These are phyloP conservation scores for Venturiaceae sp. DNA, from an alignment of 2,329 filamentous ascomycete species.

Conservation along the genomic window DNA sequence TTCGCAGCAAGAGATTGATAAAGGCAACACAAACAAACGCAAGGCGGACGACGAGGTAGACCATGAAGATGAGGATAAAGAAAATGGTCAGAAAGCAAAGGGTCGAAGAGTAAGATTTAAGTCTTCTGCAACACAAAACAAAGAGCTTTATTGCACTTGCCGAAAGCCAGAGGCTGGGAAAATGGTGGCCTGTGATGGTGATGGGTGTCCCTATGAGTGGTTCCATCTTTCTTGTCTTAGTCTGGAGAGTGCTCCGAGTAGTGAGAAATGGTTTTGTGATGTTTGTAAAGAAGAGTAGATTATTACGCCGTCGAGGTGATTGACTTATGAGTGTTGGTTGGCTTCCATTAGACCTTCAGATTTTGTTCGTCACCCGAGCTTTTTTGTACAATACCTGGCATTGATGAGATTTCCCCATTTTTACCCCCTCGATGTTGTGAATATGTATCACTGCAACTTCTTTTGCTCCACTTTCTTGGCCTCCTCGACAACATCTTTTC, in stretches of 20 bases:
- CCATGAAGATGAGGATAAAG: not conserved
- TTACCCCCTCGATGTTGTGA: no score
- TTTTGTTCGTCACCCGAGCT: no score
- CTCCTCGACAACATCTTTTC: constrained; percentile 11
- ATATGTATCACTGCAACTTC: not conserved
- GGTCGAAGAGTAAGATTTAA: not conserved
- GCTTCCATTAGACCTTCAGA: not conserved
- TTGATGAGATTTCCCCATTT: no score
- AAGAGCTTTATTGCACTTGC: not conserved
- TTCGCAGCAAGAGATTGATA: not conserved
- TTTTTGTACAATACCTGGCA: no score
- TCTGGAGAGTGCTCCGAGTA: constrained; percentile 59
- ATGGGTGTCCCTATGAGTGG: constrained; percentile 67
- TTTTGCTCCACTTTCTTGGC: not conserved
- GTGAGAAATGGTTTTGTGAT: not conserved
- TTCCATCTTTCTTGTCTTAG: constrained; percentile 78
- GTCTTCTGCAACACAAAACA: not conserved
- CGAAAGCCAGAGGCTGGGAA: constrained; percentile 28
- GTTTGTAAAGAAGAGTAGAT: not conserved
- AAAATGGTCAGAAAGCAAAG: not conserved
- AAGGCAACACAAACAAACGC: not conserved
- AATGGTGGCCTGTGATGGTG: constrained; percentile 74
- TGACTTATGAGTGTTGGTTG: not conserved
- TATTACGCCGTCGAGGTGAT: no score
- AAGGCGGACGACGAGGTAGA: not conserved